Evolutionary conservation across 768 basidiomycete species (phyloP), one percentile per base, ranked within the genome.

Genomic region (Auricularia sp.): DNA sequence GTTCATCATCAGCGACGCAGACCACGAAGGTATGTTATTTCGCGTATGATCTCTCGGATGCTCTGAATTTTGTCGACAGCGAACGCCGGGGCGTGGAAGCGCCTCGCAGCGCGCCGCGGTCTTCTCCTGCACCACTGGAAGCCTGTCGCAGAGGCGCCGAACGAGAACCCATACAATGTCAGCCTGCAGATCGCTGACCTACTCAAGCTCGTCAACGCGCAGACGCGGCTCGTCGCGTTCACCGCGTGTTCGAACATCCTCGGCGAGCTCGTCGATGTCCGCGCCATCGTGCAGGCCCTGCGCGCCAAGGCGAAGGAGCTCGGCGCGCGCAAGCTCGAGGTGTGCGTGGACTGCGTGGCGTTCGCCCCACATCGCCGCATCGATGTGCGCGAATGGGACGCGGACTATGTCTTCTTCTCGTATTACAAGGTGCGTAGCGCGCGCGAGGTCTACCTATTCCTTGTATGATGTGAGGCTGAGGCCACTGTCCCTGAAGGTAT

Each of bases 11-110:
- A 88, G 87, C 0, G 56, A 59, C 18, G 83, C 82, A 1, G 90
- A 91, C 70, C 90, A 93, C 67, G 90, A 93, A 79, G 39, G 39
- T 42, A 42, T 14, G 39, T 42, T 5, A 36, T 16, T 39, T 58
- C 16, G 21, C 36, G 35, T 29, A 3, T 29, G 29, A 29, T 29
- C 29, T 29, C 29, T 29, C 29, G 29, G 2, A 29, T 29, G 29
- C 29, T 29, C 35, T 39, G 29, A 18, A 39, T 36, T 3, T 64
- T 3, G 65, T 90, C 12, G 8, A 42, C 39, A 42, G 89, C 90
- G 1, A 91, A 93, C 67, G 81, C 73, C 14, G 88, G 88, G 0
- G 81, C 85, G 1, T 93, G 90, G 90, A 89, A 88, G 75, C 83
- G 82, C 65, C 80, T 91, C 16, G 88, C 90, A 0, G 76, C 77